Conservation (phyloP, 345 rosid species). For the Anacardium occidentale region DNA sequence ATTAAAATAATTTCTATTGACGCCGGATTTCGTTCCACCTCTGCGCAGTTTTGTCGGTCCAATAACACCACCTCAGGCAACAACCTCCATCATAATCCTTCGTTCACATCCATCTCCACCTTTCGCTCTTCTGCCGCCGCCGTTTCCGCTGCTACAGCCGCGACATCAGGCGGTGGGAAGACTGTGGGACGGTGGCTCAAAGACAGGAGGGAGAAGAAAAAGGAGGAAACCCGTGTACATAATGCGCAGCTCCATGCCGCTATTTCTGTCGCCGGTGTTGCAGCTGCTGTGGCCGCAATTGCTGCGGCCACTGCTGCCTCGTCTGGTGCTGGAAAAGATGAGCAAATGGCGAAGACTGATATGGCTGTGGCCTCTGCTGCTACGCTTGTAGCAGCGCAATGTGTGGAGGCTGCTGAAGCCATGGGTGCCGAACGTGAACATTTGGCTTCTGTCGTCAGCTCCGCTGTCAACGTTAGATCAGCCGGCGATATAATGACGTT, state of each 20-base stretch:
- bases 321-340: constrained; percentile 63
- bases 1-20: background rate
- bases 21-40: background rate
- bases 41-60: constrained; percentile 57
- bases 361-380: constrained; percentile 94
- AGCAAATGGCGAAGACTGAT: constrained; percentile 69
- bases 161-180: constrained; percentile 56
- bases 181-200: constrained; percentile 87
- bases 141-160: constrained; percentile 27
- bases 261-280: constrained; percentile 75
- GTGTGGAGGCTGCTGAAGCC: constrained; percentile 84
- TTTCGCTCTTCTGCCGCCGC: constrained; percentile 40
- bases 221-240: constrained; percentile 73
- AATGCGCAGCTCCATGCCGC: constrained; percentile 88
- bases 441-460: constrained; percentile 68
- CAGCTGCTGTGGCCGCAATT: constrained; percentile 82
- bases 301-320: constrained; percentile 80
- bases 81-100: background rate
- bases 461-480: constrained; percentile 80
- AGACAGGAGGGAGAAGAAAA: constrained; percentile 82
- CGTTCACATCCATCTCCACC: constrained; percentile 10
- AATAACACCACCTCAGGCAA: constrained; percentile 26
- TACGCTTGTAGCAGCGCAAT: constrained; percentile 80
- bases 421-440: constrained; percentile 91
- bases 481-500: constrained; percentile 84